phyloP scores from a whole-genome alignment of 2,329 filamentous ascomycete genomes.

The Zymoseptoria crescenta region DNA sequence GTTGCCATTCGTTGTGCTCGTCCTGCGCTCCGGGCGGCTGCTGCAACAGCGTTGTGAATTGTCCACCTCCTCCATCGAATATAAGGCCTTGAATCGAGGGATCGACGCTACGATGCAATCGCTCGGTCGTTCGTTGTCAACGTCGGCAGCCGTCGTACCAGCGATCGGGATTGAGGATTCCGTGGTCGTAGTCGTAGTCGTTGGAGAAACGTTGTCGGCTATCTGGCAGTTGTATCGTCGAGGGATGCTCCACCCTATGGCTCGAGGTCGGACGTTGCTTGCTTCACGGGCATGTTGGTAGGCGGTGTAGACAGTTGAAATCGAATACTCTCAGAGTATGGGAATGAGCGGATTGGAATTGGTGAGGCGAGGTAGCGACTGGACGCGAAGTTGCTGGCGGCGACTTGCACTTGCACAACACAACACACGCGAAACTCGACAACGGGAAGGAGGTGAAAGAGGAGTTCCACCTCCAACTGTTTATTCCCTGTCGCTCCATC shows the following conservation, averaged over 20 bases:
- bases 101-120: neutral
- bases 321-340: neutral
- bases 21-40: neutral
- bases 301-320: neutral
- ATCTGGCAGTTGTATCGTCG: neutral
- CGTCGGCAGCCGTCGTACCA: neutral
- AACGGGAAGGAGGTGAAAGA: neutral
- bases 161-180: neutral
- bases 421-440: neutral
- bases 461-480: neutral
- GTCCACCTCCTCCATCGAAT: neutral
- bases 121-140: neutral
- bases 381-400: neutral
- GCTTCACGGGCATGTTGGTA: neutral
- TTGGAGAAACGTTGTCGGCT: neutral
- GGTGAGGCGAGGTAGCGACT: neutral
- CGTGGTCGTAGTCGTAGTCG: neutral
- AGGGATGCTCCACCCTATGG: neutral
- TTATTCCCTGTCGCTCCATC: neutral
- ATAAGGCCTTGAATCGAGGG: neutral
- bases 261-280: neutral
- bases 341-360: neutral
- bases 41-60: neutral
- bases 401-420: neutral
- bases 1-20: neutral